These are phyloP conservation scores for Fusarium buharicum DNA, from an alignment of 2,329 filamentous ascomycete species.

Conservation along the genomic window DNA sequence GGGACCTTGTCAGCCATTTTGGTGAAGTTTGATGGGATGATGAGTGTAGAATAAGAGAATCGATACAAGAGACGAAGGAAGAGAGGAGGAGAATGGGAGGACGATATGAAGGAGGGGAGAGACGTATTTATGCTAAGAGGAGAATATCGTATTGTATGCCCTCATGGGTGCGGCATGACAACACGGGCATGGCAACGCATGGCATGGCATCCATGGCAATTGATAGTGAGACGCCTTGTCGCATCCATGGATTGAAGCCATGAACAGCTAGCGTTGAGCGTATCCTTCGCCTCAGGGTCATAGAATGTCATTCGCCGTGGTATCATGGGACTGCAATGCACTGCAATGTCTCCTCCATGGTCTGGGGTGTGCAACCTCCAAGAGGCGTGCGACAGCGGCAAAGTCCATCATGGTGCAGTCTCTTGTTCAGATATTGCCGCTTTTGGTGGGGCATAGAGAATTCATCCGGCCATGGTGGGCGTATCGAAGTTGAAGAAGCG, in stretches of 20 bases:
- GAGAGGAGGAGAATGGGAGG: slow-evolving; percentile 11
- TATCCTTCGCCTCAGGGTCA: slow-evolving; percentile 2
- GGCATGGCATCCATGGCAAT: background rate
- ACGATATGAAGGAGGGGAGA: slow-evolving; percentile 21
- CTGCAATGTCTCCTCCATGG: background rate
- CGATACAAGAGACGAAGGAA: slow-evolving; percentile 8
- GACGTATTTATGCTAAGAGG: slow-evolving; percentile 36
- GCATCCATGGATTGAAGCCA: slow-evolving; percentile 16
- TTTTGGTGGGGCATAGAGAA: slow-evolving; percentile 40
- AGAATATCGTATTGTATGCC: slow-evolving; percentile 27
- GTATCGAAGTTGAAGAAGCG: slow-evolving; percentile 15
- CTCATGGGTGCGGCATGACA: slow-evolving; percentile 36
- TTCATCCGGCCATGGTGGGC: slow-evolving; percentile 43
- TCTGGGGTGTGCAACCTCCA: slow-evolving; percentile 13
- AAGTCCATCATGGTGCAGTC: slow-evolving; percentile 24
- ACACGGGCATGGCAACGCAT: slow-evolving; percentile 18
- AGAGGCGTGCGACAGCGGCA: slow-evolving; percentile 25
- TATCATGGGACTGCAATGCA: slow-evolving; percentile 32
- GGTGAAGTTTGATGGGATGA: slow-evolving; percentile 23
- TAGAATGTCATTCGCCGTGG: slow-evolving; percentile 20
- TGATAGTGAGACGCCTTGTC: slow-evolving; percentile 40
- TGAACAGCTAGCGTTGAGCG: slow-evolving; percentile 11
- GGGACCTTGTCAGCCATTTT: slow-evolving; percentile 51
- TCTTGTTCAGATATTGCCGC: slow-evolving; percentile 34
- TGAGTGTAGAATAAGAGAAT: slow-evolving; percentile 9